phyloP scores from a whole-genome alignment of 495 filamentous ascomycete genomes.

The Talaromyces wortmannii region DNA sequence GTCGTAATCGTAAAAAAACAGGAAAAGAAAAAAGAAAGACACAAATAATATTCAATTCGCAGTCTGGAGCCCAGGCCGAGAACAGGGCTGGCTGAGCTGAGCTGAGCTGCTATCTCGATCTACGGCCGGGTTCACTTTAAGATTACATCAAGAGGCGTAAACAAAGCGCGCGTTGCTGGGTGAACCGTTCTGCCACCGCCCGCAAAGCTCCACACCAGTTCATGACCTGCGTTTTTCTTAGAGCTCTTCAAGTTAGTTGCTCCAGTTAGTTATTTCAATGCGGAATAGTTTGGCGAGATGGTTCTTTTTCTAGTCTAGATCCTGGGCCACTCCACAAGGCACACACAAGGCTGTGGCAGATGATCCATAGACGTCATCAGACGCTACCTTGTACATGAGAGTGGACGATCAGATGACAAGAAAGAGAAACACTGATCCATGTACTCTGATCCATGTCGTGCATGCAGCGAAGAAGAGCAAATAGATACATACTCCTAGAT shows the following conservation, averaged over 20 bases:
- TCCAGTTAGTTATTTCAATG: neutral
- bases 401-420: too few species aligned
- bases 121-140: neutral
- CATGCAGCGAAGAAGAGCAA: too few species aligned
- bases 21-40: constrained; percentile 3
- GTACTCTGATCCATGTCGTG: too few species aligned
- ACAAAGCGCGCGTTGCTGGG: constrained; percentile 5
- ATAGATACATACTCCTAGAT: too few species aligned
- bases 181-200: constrained; percentile 7
- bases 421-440: too few species aligned
- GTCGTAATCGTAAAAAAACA: neutral
- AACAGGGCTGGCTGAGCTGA: constrained; percentile 6
- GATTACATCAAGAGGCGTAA: constrained; percentile 1
- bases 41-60: neutral
- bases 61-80: constrained; percentile 6
- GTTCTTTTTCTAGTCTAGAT: too few species aligned
- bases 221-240: neutral
- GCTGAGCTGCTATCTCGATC: neutral
- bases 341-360: too few species aligned
- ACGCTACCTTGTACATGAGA: too few species aligned
- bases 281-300: too few species aligned
- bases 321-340: too few species aligned
- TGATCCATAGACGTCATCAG: too few species aligned
- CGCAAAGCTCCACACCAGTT: neutral
- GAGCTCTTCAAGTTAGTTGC: neutral